Evolutionary conservation across 495 filamentous ascomycete species (phyloP).

Genomic region (Aspergillus affinis): DNA sequence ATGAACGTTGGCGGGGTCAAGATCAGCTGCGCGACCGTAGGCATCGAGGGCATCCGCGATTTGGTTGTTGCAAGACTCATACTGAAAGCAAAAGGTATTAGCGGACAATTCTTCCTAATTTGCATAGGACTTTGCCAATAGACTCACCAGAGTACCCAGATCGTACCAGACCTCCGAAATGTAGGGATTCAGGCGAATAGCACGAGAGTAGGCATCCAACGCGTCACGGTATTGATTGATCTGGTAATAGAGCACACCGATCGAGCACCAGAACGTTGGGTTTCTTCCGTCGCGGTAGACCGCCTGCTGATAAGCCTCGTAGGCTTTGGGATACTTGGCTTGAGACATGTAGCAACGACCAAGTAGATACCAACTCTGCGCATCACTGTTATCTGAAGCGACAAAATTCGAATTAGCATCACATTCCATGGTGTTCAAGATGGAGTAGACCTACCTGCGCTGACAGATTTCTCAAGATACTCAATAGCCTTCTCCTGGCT

Average conservation of each 20-base stretch:
- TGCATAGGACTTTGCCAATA: neutral
- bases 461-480: slow-evolving; percentile 95
- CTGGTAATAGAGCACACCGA: slow-evolving; percentile 98
- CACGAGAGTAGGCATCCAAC: slow-evolving; percentile 96
- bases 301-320: slow-evolving; percentile 98
- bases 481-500: slow-evolving; percentile 97
- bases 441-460: slow-evolving; percentile 67
- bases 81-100: slow-evolving; percentile 40
- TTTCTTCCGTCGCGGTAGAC: slow-evolving; percentile 98
- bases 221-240: slow-evolving; percentile 99
- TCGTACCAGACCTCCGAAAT: slow-evolving; percentile 99
- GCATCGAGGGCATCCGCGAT: slow-evolving; percentile 95
- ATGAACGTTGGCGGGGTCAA: slow-evolving; percentile 89
- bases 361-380: slow-evolving; percentile 98
- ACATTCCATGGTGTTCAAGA: neutral
- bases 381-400: slow-evolving; percentile 77
- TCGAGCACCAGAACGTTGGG: slow-evolving; percentile 99
- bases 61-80: slow-evolving; percentile 99
- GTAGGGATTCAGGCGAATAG: slow-evolving; percentile 96
- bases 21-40: slow-evolving; percentile 89
- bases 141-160: slow-evolving; percentile 86
- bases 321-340: slow-evolving; percentile 98
- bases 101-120: neutral
- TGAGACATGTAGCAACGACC: slow-evolving; percentile 99
- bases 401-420: neutral